Evolutionary conservation across 2,329 filamentous ascomycete species (phyloP), one percentile per base, ranked within the genome.

Genomic region (Karstenula rhodostoma): DNA sequence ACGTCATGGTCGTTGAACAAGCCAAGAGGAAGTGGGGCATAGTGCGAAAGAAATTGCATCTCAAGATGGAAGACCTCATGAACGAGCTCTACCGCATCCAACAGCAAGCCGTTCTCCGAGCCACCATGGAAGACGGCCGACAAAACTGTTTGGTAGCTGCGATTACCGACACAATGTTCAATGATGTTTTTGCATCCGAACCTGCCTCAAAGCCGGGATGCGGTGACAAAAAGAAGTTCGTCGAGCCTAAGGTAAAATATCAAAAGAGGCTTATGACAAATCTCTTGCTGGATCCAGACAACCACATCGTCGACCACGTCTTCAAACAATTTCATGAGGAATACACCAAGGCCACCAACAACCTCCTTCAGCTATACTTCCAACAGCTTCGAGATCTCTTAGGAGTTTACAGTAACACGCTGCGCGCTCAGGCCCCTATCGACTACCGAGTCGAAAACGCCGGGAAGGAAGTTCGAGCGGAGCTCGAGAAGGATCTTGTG

Each of bases 1-100:
- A 67, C 40, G 19, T 71, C 15, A 47, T 61, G 8, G 65, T 64
- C 0, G 59, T 67, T 3, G 65, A 70, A 25, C 66, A 62, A 29
- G 60, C 69, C 0, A 69, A 67, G 56, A 56, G 33, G 12, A 66
- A 64, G 33, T 70, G 62, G 63, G 25, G 1, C 0, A 49, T 51
- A 2, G 22, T 57, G 9, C 57, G 43, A 1, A 37, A 47, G 4
- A 47, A 42, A 5, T 22, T 69, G 23, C 32, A 56, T 13, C 42
- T 56, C 5, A 67, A 63, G 49, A 12, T 62, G n/a, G 25, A 33
- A 17, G 15, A 6, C 2, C 27, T 69, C 42, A 58, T 67, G 56
- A 42, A 47, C 13, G 3, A 15, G 1, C 27, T 47, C 22, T 22
- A 47, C 22, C 10, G 12, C 2, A 2, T 9, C 6, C 23, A 27